Evolutionary conservation across 2,329 filamentous ascomycete genomes (phyloP), one percentile per base, ranked within the genome.

Genomic region (Periconia digitata): DNA sequence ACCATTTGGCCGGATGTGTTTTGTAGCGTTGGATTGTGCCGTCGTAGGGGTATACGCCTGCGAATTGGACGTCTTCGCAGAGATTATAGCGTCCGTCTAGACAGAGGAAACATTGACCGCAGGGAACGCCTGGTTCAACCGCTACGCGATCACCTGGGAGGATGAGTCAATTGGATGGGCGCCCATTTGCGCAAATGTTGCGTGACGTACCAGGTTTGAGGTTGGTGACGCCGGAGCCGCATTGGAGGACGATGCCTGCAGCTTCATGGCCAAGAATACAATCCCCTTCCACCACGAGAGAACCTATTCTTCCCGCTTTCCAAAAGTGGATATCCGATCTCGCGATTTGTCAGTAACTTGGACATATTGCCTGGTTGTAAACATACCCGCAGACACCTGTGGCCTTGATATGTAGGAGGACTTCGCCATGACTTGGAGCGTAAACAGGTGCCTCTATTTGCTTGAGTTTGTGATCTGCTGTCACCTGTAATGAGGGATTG

Each of bases 281-380:
- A 55, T 86, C 82, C 17, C 80, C 79, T 49, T 84, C 77, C 12
- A 88, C 79, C 1, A 82, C 76, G 2, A 87, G 74, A 2, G 78
- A 76, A 2, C 85, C 85, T 58, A 88, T 87, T 12, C 78, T 72
- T 20, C 85, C 85, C 0, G 76, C 73, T 58, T 84, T 83, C 85
- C 85, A 87, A 56, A 86, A 85, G 63, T 88, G 85, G 54, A 87
- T 79, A 58, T 87, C 85, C 1, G 84, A 86, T 35, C 80, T 83
- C 49, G 8, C 8, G 4, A 10, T 12, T 13, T 8, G 4, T 62
- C 20, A 56, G 37, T 32, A 8, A 13, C 3, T 4, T 35, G 10
- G 2, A 7, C 21, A 7, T 22, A 22, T 8, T 7, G 37, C 24
- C 20, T 17, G 6, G 7, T 6, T 1, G 6, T 8, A 2, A 6